Evolutionary conservation across 1,284 basidiomycete species (phyloP), one percentile per base, ranked within the genome.

Genomic region (Sporisorium iseilematis-ciliati): DNA sequence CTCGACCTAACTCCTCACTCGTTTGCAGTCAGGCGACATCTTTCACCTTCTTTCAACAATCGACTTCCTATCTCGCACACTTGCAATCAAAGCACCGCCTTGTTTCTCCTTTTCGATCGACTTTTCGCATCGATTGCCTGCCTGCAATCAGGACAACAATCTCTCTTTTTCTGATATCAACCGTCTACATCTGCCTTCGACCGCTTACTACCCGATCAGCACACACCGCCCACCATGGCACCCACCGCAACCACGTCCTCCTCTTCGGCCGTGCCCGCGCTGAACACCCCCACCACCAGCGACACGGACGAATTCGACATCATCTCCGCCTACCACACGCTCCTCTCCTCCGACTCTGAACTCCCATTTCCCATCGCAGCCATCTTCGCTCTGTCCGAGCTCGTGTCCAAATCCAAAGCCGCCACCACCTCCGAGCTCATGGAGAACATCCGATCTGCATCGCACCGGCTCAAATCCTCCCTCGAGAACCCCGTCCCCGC

Each of bases 401-500:
- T 94, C 42, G 90, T 95, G 73, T 88, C 90, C 57, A 87, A 89
- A 64, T 93, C 92, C 21, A 88, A 90, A 89, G 93, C 92, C 41
- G 92, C 91, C 7, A 95, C 94, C 23, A 95, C 94, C 90, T 93
- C 93, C 79, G 94, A 96, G 86, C 90, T 96, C 50, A 91, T 93
- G 46, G 90, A 92, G 75, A 92, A 91, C 57, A 89, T 96, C 75
- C 90, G 93, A 65, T 89, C 91, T 48, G 92, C 91, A 29, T 92
- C 92, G 2, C 87, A 90, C 7, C 87, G 88, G 18, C 87, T 96
- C 56, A 91, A 90, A 77, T 85, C 87, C 25, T 88, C 88, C 21
- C 89, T 91, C 0, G 87, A 90, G 42, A 95, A 94, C 82, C 90
- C 93, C 12, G 92, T 95, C 83, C 91, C 93, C 69, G 88, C 94